Evolutionary conservation across 495 filamentous ascomycete genomes (phyloP).

Genomic region (Pyrenula aspistea): DNA sequence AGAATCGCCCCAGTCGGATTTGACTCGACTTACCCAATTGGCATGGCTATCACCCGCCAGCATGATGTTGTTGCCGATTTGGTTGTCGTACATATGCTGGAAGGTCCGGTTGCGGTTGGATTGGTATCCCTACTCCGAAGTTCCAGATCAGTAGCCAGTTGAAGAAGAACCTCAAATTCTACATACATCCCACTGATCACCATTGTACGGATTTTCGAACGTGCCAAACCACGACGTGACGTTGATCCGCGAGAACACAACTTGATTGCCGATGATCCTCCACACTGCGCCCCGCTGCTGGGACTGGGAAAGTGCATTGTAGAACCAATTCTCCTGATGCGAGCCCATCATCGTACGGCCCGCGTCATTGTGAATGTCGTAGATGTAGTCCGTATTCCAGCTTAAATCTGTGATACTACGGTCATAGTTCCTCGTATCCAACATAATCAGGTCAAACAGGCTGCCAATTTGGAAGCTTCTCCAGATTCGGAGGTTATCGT

Average conservation of each 20-base stretch:
- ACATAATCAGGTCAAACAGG: slow-evolving; percentile 54
- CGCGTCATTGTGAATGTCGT: slow-evolving; percentile 41
- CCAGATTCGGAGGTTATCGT: slow-evolving; percentile 61
- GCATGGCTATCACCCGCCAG: slow-evolving; percentile 54
- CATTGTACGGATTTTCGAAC: slow-evolving; percentile 7
- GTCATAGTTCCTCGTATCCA: slow-evolving; percentile 58
- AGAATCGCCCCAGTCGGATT: neutral
- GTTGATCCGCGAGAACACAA: slow-evolving; percentile 32
- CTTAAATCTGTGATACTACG: slow-evolving; percentile 35
- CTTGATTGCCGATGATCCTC: slow-evolving; percentile 54
- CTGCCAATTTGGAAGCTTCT: slow-evolving; percentile 51
- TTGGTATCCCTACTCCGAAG: slow-evolving; percentile 50
- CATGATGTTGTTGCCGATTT: slow-evolving; percentile 55
- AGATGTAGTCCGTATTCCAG: slow-evolving; percentile 45
- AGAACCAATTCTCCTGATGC: slow-evolving; percentile 59
- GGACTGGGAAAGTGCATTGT: slow-evolving; percentile 41
- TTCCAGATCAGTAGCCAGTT: too few relatives aligned
- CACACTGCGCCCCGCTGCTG: slow-evolving; percentile 39
- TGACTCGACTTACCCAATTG: slow-evolving; percentile 24
- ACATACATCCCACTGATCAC: neutral
- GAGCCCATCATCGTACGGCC: slow-evolving; percentile 50
- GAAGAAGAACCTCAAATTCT: too few relatives aligned
- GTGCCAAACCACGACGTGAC: slow-evolving; percentile 3
- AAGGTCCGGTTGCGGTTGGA: slow-evolving; percentile 53
- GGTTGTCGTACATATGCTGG: slow-evolving; percentile 42